Evolutionary conservation across 768 basidiomycete species (phyloP).

Genomic region (Panaeolus cyanescens): DNA sequence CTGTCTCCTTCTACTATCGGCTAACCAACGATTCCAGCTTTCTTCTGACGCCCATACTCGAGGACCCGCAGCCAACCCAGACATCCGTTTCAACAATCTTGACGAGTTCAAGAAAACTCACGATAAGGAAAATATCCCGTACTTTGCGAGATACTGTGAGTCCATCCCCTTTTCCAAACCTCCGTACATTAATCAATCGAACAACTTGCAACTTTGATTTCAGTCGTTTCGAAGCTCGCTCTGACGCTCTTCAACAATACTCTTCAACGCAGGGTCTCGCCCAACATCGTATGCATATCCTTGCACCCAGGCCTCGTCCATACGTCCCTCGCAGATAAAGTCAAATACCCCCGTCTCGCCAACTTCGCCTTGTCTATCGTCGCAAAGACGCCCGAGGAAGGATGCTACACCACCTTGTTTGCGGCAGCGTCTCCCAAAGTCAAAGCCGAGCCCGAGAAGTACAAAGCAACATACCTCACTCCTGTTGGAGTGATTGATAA

Average conservation of each 20-base stretch:
- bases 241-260: constrained; percentile 15
- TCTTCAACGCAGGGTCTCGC: constrained; percentile 18
- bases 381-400: constrained; percentile 28
- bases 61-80: constrained; percentile 17
- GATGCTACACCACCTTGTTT: constrained; percentile 36
- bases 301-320: constrained; percentile 43
- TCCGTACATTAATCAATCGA: too few relatives aligned
- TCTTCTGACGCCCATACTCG: constrained; percentile 25
- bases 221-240: constrained; percentile 18
- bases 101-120: constrained; percentile 36
- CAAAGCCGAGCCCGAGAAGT: constrained; percentile 30
- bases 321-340: constrained; percentile 24
- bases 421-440: constrained; percentile 42
- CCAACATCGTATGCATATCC: constrained; percentile 34
- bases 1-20: neutral
- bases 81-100: constrained; percentile 28
- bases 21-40: constrained; percentile 15
- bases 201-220: neutral
- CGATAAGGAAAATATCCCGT: constrained; percentile 9
- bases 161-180: neutral
- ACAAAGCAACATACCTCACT: constrained; percentile 38
- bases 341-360: constrained; percentile 16
- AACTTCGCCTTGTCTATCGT: constrained; percentile 18
- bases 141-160: constrained; percentile 15
- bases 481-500: constrained; percentile 33